These are phyloP conservation scores for Fusarium napiforme DNA, from an alignment of 2,329 filamentous ascomycete genomes.

Conservation along the genomic window DNA sequence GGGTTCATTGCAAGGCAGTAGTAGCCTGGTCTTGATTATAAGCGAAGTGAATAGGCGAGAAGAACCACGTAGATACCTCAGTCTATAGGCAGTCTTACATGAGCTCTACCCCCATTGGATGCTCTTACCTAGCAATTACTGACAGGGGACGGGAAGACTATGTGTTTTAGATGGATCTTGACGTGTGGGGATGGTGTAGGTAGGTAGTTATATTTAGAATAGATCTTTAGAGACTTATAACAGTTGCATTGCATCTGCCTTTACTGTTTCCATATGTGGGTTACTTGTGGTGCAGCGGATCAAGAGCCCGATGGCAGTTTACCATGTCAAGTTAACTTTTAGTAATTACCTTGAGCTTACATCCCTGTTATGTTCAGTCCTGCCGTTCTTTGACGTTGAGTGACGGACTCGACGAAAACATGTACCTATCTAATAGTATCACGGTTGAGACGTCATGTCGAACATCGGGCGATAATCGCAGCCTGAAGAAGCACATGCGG, in stretches of 20 bases:
- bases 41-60: not conserved
- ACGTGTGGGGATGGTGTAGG: not conserved
- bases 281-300: not conserved
- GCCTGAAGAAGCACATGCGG: not conserved
- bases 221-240: not conserved
- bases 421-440: too few relatives aligned
- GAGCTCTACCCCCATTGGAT: not conserved
- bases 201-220: not conserved
- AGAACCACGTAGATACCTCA: not conserved
- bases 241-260: not conserved
- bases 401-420: too few relatives aligned
- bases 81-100: not conserved
- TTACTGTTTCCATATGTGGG: not conserved
- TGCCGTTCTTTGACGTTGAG: not conserved
- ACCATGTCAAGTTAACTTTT: not conserved
- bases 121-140: not conserved
- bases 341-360: not conserved
- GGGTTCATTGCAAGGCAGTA: constrained; percentile 44
- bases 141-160: not conserved
- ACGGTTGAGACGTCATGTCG: too few relatives aligned
- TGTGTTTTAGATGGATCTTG: not conserved
- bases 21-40: not conserved
- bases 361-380: not conserved
- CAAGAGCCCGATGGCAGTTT: not conserved
- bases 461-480: too few relatives aligned